phyloP scores from a whole-genome alignment of 441 rosid species.

The Omphalea diandra region DNA sequence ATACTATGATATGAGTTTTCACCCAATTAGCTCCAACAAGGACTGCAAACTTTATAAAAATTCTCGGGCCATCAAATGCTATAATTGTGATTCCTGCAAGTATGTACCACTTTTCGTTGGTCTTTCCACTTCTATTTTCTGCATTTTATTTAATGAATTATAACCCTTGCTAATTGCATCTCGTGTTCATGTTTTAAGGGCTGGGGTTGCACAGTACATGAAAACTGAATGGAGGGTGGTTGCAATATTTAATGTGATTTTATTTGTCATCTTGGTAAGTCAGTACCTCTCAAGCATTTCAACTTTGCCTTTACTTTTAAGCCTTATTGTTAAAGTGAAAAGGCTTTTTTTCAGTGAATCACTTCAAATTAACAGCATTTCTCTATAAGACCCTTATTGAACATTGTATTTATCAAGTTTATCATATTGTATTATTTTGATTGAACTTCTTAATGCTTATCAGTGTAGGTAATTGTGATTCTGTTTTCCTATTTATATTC shows the following conservation, averaged over 20 bases:
- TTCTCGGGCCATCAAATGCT: slow-evolving; percentile 63
- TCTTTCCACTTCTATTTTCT: neutral
- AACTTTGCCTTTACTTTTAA: neutral
- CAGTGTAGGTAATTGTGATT: neutral
- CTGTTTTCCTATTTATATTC: neutral
- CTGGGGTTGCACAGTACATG: slow-evolving; percentile 96
- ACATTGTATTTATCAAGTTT: neutral
- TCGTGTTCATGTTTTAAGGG: slow-evolving; percentile 41
- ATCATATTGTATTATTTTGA: neutral
- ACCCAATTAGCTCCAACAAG: slow-evolving; percentile 67
- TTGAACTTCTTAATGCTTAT: neutral
- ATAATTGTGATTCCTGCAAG: slow-evolving; percentile 96
- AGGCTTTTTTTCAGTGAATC: neutral
- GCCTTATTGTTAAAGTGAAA: slow-evolving; percentile 3
- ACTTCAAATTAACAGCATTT: neutral
- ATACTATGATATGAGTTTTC: slow-evolving; percentile 82
- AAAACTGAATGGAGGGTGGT: slow-evolving; percentile 88
- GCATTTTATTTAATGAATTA: neutral
- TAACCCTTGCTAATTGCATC: neutral
- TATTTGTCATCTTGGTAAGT: slow-evolving; percentile 79
- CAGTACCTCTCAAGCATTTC: neutral
- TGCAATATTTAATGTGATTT: slow-evolving; percentile 68
- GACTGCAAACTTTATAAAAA: slow-evolving; percentile 89
- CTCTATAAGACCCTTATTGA: neutral
- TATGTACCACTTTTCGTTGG: slow-evolving; percentile 26